A percentile compares a stretch with the other conserved stretches of the same genome.
Evolutionary conservation across 2,329 filamentous ascomycete genomes (phyloP).

Genomic region (Diaporthe capsici): DNA sequence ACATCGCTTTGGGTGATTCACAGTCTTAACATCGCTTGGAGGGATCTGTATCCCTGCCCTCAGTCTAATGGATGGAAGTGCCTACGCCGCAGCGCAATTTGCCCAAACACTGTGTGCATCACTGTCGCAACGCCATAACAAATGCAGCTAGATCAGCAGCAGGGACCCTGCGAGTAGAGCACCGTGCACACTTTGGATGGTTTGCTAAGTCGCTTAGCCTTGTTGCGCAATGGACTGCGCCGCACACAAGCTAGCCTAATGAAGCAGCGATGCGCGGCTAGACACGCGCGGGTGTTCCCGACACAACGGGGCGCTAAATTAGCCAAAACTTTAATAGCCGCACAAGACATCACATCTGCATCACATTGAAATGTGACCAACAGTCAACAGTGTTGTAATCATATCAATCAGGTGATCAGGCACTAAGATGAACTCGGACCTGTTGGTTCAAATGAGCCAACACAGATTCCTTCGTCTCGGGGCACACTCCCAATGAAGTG

Average conservation of each 20-base stretch:
- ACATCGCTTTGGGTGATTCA: too few species aligned
- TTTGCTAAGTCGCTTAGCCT: background rate
- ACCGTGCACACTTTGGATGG: background rate
- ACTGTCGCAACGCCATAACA: background rate
- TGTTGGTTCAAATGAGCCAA: background rate
- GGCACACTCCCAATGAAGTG: background rate
- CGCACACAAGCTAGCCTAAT: background rate
- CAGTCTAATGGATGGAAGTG: too few species aligned
- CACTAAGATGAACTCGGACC: background rate
- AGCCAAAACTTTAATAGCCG: background rate
- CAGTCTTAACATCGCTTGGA: too few species aligned
- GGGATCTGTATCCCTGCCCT: too few species aligned
- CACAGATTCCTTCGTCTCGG: background rate
- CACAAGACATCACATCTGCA: background rate
- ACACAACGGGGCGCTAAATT: background rate
- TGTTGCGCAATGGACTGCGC: background rate
- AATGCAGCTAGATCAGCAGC: too few species aligned
- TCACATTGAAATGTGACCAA: constrained; percentile 3
- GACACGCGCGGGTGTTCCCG: background rate
- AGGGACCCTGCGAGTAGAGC: background rate
- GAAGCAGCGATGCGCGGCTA: background rate
- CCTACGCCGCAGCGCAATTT: background rate
- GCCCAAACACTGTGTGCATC: background rate
- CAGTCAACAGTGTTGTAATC: background rate
- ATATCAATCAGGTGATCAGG: too few species aligned